A percentile compares a stretch with the other conserved stretches of the same genome.
These are phyloP conservation scores for Oryza australiensis DNA, from an alignment of 176 grass and related monocot species.

Conservation along the genomic window DNA sequence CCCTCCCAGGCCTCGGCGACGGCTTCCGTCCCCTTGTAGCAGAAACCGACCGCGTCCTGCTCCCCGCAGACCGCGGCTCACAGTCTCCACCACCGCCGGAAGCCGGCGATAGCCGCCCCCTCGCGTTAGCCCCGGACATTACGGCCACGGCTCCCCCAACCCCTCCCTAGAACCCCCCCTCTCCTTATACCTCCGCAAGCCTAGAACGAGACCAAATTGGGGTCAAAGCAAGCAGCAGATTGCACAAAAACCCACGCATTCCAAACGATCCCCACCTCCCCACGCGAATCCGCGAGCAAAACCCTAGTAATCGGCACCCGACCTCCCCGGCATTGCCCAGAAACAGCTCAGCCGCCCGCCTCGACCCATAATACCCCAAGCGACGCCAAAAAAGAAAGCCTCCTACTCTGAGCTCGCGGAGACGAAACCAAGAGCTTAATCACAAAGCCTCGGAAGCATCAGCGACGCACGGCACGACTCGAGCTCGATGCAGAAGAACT, in stretches of 20 bases:
- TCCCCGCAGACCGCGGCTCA: conserved; percentile 38
- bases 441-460: not conserved
- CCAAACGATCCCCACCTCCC: not conserved
- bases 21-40: conserved; percentile 55
- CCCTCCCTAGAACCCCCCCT: conserved; percentile 7
- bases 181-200: not conserved
- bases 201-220: conserved; percentile 37
- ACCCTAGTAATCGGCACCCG: conserved; percentile 39
- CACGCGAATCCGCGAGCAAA: conserved; percentile 36
- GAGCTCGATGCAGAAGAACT: not conserved
- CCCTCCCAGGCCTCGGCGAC: conserved; percentile 48
- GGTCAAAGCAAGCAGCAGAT: not conserved
- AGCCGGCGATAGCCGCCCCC: conserved; percentile 46
- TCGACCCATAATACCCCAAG: conserved; percentile 43
- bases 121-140: conserved; percentile 49
- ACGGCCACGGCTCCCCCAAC: not conserved
- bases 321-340: conserved; percentile 31
- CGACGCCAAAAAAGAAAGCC: not conserved
- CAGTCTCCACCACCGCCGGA: conserved; percentile 41
- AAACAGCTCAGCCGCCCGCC: not conserved
- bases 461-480: conserved; percentile 34
- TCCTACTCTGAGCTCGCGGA: not conserved
- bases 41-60: conserved; percentile 52
- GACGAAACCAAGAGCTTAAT: not conserved
- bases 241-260: not conserved